Evolutionary conservation across 1,284 basidiomycete genomes (phyloP).

Genomic region (Pyrrhoderma noxium): DNA sequence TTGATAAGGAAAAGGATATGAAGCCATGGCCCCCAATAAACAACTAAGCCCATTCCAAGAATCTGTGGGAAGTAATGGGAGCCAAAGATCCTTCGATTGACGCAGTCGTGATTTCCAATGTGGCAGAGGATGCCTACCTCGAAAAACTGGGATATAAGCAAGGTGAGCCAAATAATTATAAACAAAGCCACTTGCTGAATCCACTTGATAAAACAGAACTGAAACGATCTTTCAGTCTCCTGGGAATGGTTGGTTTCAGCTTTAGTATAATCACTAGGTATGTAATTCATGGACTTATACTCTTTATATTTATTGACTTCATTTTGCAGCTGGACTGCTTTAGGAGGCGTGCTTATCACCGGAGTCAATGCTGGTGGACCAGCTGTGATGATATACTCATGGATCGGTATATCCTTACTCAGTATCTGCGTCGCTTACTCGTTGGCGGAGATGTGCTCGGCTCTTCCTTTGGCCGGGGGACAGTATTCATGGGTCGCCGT

Average conservation of each 20-base stretch:
- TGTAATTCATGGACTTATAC: not conserved
- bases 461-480: conserved; percentile 13
- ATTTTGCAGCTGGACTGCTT: conserved; percentile 14
- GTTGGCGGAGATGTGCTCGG: conserved; percentile 17
- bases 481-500: conserved; percentile 17
- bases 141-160: conserved; percentile 16
- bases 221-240: conserved; percentile 14
- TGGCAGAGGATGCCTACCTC: conserved; percentile 13
- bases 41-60: too few species aligned
- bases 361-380: conserved; percentile 17
- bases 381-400: conserved; percentile 18
- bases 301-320: not conserved
- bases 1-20: too few species aligned
- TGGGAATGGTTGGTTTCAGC: conserved; percentile 18
- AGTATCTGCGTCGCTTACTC: conserved; percentile 16
- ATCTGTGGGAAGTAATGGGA: too few species aligned
- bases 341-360: conserved; percentile 17
- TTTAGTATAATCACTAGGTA: conserved; percentile 18
- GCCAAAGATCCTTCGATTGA: too few species aligned
- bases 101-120: not conserved
- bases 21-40: too few species aligned
- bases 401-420: conserved; percentile 13
- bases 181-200: too few species aligned
- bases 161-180: conserved; percentile 1
- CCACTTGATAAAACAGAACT: conserved; percentile 3